Evolutionary conservation across 1,139 yeast genomes (phyloP).

Genomic region (Diutina rugosa): DNA sequence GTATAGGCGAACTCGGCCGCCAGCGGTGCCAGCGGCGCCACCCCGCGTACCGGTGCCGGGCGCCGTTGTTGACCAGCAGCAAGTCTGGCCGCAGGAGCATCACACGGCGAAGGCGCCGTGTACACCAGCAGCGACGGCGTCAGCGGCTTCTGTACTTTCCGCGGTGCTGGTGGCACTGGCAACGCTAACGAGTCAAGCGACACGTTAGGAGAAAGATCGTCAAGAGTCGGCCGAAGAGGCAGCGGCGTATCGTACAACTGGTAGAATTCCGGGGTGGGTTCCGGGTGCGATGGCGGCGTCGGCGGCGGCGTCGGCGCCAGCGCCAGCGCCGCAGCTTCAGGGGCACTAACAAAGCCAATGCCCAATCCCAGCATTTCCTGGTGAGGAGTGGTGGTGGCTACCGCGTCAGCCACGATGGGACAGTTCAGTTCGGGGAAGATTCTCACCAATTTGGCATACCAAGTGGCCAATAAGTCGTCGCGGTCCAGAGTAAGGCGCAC

Average conservation of each 20-base stretch:
- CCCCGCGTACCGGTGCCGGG: not conserved
- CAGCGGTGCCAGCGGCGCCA: not conserved
- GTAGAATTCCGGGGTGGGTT: not conserved
- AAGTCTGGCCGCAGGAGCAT: not conserved
- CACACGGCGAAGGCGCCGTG: not conserved
- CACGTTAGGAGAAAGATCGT: not conserved
- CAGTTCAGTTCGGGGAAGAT: not conserved
- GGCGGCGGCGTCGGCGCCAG: not conserved
- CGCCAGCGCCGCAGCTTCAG: not conserved
- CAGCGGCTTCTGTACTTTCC: not conserved
- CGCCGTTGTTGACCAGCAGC: not conserved
- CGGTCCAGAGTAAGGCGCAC: not conserved
- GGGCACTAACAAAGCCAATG: not conserved
- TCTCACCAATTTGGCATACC: not conserved
- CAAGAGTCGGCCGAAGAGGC: not conserved
- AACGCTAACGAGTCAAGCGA: not conserved
- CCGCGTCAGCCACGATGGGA: not conserved
- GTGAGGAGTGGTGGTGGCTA: not conserved
- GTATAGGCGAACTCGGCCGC: not conserved
- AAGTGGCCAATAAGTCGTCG: not conserved
- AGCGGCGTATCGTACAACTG: constrained; percentile 1
- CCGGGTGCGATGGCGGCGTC: not conserved
- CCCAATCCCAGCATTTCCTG: not conserved
- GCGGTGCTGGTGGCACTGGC: not conserved
- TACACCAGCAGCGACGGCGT: not conserved